These are phyloP conservation scores for Ochetophila trinervis DNA, from an alignment of 306 rosid genomes.

Conservation along the genomic window DNA sequence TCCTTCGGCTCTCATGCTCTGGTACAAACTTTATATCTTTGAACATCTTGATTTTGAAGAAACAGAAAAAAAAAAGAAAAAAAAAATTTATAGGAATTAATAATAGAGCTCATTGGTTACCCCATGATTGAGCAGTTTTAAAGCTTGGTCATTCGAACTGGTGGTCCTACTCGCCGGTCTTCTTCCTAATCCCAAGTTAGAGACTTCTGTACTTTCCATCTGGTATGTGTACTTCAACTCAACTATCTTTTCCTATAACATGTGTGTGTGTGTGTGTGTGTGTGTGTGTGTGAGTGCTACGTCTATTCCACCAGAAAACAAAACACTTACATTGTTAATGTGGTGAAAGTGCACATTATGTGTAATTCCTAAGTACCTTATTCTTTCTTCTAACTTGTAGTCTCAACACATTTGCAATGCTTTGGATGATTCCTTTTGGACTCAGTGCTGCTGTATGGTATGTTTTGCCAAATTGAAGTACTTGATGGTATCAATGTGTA, in stretches of 20 bases:
- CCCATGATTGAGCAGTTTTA: slow-evolving; percentile 10
- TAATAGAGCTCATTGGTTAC: background rate
- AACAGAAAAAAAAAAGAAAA: background rate
- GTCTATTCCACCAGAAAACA: too few species aligned
- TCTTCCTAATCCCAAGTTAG: slow-evolving; percentile 21
- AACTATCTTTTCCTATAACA: background rate
- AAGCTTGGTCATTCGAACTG: slow-evolving; percentile 20
- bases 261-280: background rate
- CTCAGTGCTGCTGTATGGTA: slow-evolving; percentile 24
- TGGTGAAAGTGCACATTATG: background rate
- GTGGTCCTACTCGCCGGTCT: slow-evolving; percentile 23
- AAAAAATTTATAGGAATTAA: background rate
- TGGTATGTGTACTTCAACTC: background rate
- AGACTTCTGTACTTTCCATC: slow-evolving; percentile 27
- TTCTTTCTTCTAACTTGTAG: background rate
- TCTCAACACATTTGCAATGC: slow-evolving; percentile 18
- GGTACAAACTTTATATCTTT: background rate
- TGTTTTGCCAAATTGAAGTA: background rate
- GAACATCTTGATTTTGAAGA: too few species aligned
- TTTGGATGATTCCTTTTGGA: slow-evolving; percentile 30
- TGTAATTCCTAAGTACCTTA: background rate
- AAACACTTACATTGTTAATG: too few species aligned
- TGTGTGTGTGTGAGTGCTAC: too few species aligned
- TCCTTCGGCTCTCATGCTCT: slow-evolving; percentile 28
- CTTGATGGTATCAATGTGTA: background rate